Percentiles rank a stretch among this genome's conserved stretches.
phyloP scores from a whole-genome alignment of 1,284 basidiomycete species.

The Trametes hirsuta region DNA sequence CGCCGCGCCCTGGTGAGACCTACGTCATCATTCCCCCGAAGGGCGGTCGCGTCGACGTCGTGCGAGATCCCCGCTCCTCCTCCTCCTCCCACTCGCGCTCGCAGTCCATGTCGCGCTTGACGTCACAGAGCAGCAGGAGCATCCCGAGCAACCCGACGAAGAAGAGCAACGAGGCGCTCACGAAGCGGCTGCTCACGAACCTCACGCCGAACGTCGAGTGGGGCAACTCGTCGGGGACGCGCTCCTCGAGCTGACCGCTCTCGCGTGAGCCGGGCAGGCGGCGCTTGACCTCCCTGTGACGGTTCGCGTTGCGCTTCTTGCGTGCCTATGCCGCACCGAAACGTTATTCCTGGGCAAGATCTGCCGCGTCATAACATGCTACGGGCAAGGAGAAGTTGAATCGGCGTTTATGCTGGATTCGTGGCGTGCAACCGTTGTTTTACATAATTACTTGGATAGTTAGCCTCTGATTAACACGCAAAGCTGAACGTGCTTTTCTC shows the following conservation, averaged over 20 bases:
- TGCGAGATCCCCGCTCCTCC: conserved; percentile 5
- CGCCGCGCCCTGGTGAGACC: conserved; percentile 30
- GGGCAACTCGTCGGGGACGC: conserved; percentile 13
- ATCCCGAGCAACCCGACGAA: conserved; percentile 27
- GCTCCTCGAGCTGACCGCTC: conserved; percentile 13
- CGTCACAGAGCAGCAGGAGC: conserved; percentile 22
- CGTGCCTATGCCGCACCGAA: background rate
- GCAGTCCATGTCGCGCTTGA: conserved; percentile 16
- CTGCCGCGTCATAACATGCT: too few species aligned
- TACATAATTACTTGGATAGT: too few species aligned
- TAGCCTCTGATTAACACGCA: too few species aligned
- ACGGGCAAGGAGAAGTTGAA: too few species aligned
- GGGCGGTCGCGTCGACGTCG: conserved; percentile 31
- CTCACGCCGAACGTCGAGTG: conserved; percentile 26
- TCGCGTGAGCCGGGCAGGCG: conserved; percentile 14
- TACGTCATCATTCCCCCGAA: conserved; percentile 35
- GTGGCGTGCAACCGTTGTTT: too few species aligned
- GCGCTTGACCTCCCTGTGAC: conserved; percentile 26
- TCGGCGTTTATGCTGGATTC: too few species aligned
- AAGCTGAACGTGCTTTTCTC: too few species aligned
- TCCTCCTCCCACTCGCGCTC: conserved; percentile 12
- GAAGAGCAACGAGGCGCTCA: conserved; percentile 25
- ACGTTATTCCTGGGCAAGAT: too few species aligned
- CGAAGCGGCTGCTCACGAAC: conserved; percentile 33
- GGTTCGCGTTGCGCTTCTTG: background rate